phyloP scores from a whole-genome alignment of 2,329 filamentous ascomycete genomes.

The Pestalotiopsis fici region DNA sequence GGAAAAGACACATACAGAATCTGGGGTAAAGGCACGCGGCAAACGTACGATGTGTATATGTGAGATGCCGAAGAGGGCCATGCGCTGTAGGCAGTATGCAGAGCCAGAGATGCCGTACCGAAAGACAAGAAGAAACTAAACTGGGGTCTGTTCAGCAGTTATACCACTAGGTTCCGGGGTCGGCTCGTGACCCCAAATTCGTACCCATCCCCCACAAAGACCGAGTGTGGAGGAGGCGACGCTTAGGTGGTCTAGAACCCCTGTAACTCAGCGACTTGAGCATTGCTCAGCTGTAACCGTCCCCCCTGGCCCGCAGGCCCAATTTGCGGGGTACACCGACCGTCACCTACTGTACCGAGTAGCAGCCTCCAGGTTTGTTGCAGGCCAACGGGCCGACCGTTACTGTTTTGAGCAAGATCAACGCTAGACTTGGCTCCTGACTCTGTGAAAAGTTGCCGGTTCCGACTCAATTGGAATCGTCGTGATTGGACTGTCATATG shows the following conservation, averaged over 20 bases:
- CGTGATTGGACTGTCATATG: not conserved
- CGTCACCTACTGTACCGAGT: not conserved
- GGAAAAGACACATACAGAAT: not conserved
- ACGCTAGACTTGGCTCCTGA: not conserved
- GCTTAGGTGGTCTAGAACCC: not conserved
- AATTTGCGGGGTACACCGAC: not conserved
- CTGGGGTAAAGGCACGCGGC: not conserved
- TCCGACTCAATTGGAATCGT: constrained; percentile 1
- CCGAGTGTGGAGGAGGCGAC: not conserved
- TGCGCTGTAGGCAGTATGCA: not conserved
- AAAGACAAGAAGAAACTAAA: not conserved
- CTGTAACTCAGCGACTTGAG: not conserved
- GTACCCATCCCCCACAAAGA: not conserved
- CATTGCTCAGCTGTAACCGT: not conserved
- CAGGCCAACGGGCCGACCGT: not conserved
- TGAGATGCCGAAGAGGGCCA: not conserved
- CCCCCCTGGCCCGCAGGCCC: not conserved
- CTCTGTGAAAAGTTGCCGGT: not conserved
- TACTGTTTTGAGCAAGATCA: not conserved
- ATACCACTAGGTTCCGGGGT: not conserved
- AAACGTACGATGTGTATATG: constrained; percentile 1
- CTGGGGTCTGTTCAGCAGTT: not conserved
- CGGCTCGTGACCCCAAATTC: not conserved
- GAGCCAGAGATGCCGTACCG: constrained; percentile 6
- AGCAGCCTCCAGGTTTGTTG: not conserved